Evolutionary conservation across 228 moss, liverwort and hornwort species (phyloP), one percentile per base, ranked within the genome.

Genomic region (Sphagnum fallax): DNA sequence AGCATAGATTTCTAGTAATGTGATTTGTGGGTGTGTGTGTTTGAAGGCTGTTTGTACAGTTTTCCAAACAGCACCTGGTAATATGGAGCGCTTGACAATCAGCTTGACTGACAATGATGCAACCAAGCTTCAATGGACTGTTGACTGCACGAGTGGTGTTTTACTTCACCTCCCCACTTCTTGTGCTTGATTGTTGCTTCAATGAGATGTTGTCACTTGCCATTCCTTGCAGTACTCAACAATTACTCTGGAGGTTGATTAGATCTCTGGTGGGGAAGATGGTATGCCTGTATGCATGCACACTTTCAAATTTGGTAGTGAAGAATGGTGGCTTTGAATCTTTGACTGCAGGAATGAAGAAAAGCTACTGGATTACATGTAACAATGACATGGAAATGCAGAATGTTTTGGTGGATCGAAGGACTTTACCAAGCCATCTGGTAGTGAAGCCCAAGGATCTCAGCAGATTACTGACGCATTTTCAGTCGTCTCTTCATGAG

Each of bases 401-500:
- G 76, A 90, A 98, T 82, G 91, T 98, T 61, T 75, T 79, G 73
- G 87, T 98, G 49, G 93, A 91, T 55, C 82, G 89, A 63, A 81
- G 73, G 16, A 79, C 77, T 52, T 87, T 98, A 73, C 91, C 92
- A 50, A 98, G 89, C 81, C 92, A 94, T 79, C 78, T 98, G 71
- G 89, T 98, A 72, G 89, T 92, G 74, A 94, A 90, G 76, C 98
- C 98, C 6, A 83, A 82, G 71, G 98, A 98, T 76, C 89, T 98
- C 68, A 84, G 84, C 53, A 87, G 98, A 68, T 71, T 98, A 59
- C 86, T 98, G 64, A 84, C 82, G 60, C 90, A 98, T 89, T 98
- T 98, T 75, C 98, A 98, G 82, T 92, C 92, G 18, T 92, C 98
- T 70, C 88, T 98, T 59, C 93, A 94, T 69, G 98, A 98, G 69